These are phyloP conservation scores for Scytalidium sp. DNA, from an alignment of 2,329 filamentous ascomycete genomes.

Conservation along the genomic window DNA sequence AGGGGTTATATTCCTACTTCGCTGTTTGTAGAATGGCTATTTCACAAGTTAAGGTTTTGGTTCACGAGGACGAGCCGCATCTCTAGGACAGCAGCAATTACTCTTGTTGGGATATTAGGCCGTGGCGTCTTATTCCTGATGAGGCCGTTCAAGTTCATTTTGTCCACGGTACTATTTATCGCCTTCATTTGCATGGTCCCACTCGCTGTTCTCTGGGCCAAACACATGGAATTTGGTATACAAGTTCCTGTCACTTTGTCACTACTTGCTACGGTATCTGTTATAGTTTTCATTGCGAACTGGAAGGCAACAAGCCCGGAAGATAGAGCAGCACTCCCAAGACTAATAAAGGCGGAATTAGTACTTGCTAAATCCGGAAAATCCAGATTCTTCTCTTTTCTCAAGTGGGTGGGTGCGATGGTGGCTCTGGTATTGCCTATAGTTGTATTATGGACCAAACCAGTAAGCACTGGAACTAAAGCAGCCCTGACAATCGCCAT, in stretches of 20 bases:
- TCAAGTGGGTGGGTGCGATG: background rate
- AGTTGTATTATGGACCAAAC: background rate
- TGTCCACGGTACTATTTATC: background rate
- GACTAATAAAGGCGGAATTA: background rate
- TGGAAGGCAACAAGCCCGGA: background rate
- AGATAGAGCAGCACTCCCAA: background rate
- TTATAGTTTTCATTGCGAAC: background rate
- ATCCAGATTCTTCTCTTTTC: background rate
- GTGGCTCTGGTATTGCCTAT: background rate
- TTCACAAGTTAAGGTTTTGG: background rate
- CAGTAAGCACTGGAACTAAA: background rate
- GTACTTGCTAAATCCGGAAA: background rate
- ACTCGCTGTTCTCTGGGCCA: constrained; percentile 3
- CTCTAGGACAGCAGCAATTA: background rate
- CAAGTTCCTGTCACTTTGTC: background rate
- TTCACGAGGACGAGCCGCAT: background rate
- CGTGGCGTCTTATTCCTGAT: background rate
- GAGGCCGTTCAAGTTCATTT: background rate
- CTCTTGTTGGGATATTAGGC: background rate
- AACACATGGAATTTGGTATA: background rate
- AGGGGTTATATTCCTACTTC: constrained; percentile 5
- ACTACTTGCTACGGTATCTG: background rate
- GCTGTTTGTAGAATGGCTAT: constrained; percentile 4
- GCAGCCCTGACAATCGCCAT: background rate
- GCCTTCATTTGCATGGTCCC: background rate